phyloP scores from a whole-genome alignment of 2,329 filamentous ascomycete species.

The Claviceps humidiphila region DNA sequence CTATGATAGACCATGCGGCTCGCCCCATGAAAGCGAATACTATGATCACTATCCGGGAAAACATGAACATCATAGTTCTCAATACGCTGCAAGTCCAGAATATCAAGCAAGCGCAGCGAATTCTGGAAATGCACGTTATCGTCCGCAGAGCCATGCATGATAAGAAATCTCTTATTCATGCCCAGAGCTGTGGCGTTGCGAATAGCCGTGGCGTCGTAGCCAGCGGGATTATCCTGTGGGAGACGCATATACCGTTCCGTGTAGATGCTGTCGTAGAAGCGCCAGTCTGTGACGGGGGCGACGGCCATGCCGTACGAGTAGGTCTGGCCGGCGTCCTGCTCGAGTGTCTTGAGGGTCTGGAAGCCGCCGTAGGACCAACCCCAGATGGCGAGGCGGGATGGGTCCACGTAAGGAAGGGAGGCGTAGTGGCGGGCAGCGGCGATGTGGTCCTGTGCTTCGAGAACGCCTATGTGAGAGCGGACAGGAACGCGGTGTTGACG shows the following conservation, averaged over 20 bases:
- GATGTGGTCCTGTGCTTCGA: conserved; percentile 84
- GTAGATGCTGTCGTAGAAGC: conserved; percentile 88
- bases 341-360: conserved; percentile 86
- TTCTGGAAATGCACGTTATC: conserved; percentile 98
- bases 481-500: conserved; percentile 71
- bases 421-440: conserved; percentile 77
- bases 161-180: conserved; percentile 70
- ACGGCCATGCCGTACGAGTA: conserved; percentile 98
- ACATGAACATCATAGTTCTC: conserved; percentile 96
- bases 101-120: conserved; percentile 74
- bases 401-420: conserved; percentile 69
- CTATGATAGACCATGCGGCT: conserved; percentile 86
- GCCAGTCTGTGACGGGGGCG: conserved; percentile 96
- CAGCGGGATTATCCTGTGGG: conserved; percentile 64
- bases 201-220: conserved; percentile 66
- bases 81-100: conserved; percentile 64
- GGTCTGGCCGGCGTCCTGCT: conserved; percentile 75
- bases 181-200: conserved; percentile 59
- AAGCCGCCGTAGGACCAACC: conserved; percentile 98
- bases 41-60: conserved; percentile 91
- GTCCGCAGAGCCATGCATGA: conserved; percentile 95
- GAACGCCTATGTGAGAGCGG: conserved; percentile 70
- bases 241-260: conserved; percentile 97
- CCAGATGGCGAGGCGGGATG: conserved; percentile 79
- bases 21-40: conserved; percentile 89